Evolutionary conservation across 257 asterid species (phyloP), one percentile per base, ranked within the genome.

Genomic region (Solanum sitiens): DNA sequence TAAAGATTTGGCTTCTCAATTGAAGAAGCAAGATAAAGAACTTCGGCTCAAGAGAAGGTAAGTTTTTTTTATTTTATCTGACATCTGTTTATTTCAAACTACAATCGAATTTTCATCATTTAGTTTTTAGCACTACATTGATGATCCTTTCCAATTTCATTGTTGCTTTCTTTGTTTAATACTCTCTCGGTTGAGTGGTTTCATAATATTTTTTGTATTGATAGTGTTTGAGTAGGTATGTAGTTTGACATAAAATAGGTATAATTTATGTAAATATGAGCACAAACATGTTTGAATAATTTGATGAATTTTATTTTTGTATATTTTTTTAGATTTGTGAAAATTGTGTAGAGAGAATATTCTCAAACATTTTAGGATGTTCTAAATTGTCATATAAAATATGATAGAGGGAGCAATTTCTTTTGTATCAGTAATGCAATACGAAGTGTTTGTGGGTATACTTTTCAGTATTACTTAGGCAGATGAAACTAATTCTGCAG

Each of bases 21-120:
- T 92, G 33, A 92, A 88, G 89, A 86, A 92, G 73, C 90, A 91
- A 11, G 97, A 93, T 75, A 92, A 93, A 45, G 72, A 87, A 59
- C 91, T 93, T 83, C 89, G 94, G 89, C 94, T 94, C 90, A 95
- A 94, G 88, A 92, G 97, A 87, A 91, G 98, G 98, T 94, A 75
- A 75, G 10, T 42, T 9, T 74, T 7, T 74, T 73, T 32, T 61
- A 7, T 70, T 89, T 15, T 56, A 13, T 27, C 11, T 2, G 33
- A 15, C 6, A 14, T 40, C 59, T 11, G 68, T 33, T 65, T 33
- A 61, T 42, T 20, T 71, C 6, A 73, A 9, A 2, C 18, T 35
- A 4, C 30, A 56, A 20, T 59, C 2, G 73, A 71, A 18, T 30
- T 77, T 79, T 50, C n/a, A 42, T 27, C 42, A 27, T 30, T 75